Percentiles rank a stretch among this genome's conserved stretches.
Conservation (phyloP, 2,329 filamentous ascomycete genomes). For the Curvularia sp. region DNA sequence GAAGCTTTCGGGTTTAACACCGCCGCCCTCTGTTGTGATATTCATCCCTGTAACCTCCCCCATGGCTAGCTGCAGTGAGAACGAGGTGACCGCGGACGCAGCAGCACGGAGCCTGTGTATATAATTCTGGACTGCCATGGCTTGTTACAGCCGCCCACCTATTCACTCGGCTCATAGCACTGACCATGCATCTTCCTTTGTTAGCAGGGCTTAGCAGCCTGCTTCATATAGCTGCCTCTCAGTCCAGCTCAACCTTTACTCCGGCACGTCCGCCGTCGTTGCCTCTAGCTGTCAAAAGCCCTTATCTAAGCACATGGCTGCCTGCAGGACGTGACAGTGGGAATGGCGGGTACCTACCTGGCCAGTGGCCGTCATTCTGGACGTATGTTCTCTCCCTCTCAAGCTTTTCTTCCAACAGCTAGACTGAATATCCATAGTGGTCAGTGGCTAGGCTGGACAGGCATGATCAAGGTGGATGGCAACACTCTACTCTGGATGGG, state of each 20-base stretch:
- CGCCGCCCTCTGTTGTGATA: neutral
- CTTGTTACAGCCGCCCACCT: neutral
- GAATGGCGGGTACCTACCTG: conserved; percentile 71
- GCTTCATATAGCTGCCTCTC: conserved; percentile 21
- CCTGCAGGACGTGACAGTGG: conserved; percentile 66
- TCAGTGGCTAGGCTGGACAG: conserved; percentile 69
- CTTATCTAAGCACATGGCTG: conserved; percentile 76
- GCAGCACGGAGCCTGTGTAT: conserved; percentile 1
- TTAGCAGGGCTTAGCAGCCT: conserved; percentile 28
- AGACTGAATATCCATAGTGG: conserved; percentile 52
- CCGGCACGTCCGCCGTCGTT: conserved; percentile 71
- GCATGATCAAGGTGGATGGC: conserved; percentile 70
- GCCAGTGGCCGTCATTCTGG: conserved; percentile 74
- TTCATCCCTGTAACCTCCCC: conserved; percentile 2
- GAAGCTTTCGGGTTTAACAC: conserved; percentile 2
- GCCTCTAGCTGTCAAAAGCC: conserved; percentile 75
- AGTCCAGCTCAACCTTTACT: conserved; percentile 61
- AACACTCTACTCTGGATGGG: conserved; percentile 50
- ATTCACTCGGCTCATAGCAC: neutral
- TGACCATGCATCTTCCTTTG: conserved; percentile 30
- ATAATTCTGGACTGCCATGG: neutral
- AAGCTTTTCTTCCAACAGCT: conserved; percentile 48
- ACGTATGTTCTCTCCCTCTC: conserved; percentile 46
- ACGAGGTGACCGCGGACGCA: neutral
- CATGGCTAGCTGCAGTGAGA: conserved; percentile 11